Evolutionary conservation across 2,329 filamentous ascomycete species (phyloP).

Genomic region (Coniochaeta prunicola): DNA sequence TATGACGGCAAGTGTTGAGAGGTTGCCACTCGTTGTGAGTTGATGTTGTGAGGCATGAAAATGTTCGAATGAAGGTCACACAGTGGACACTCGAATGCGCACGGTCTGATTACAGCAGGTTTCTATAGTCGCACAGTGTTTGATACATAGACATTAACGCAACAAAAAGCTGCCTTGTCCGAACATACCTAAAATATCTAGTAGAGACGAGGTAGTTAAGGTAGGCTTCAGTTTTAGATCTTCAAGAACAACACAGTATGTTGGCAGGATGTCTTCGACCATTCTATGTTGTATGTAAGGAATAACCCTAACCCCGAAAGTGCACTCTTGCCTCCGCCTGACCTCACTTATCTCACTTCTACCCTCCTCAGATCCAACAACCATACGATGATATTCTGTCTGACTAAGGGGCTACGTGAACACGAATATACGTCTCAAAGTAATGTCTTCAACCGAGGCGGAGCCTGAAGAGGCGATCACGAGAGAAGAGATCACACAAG

Average conservation of each 20-base stretch:
- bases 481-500: constrained; percentile 28
- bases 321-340: not conserved
- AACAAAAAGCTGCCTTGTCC: too few relatives aligned
- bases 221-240: too few relatives aligned
- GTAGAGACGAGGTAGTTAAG: too few relatives aligned
- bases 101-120: not conserved
- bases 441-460: constrained; percentile 18
- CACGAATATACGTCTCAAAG: not conserved
- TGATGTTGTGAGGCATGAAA: not conserved
- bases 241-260: too few relatives aligned
- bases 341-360: too few relatives aligned
- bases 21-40: not conserved
- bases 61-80: not conserved
- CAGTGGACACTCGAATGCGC: not conserved
- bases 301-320: not conserved
- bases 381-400: not conserved
- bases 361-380: too few relatives aligned
- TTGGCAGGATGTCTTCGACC: too few relatives aligned
- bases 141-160: too few relatives aligned
- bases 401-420: not conserved
- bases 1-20: not conserved
- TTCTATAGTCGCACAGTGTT: not conserved
- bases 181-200: too few relatives aligned
- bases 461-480: constrained; percentile 33
- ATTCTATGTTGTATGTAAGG: too few relatives aligned